A percentile compares a stretch with the other conserved stretches of the same genome.
phyloP scores from a whole-genome alignment of 768 basidiomycete genomes.

The Clavaria fumosa region DNA sequence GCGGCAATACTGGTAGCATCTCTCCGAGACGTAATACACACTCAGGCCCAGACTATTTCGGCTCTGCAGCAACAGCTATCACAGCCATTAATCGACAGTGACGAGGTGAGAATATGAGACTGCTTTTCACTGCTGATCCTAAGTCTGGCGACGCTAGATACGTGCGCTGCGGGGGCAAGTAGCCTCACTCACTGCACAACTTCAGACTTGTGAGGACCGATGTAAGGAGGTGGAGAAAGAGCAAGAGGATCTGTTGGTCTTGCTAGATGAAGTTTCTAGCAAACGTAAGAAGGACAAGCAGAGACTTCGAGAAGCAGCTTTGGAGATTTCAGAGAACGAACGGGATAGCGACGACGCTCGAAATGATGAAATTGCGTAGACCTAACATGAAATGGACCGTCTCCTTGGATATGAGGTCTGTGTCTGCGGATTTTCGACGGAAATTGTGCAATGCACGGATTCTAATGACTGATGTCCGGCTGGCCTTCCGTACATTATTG shows the following conservation, averaged over 20 bases:
- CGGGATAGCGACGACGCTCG: slow-evolving; percentile 60
- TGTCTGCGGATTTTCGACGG: no score
- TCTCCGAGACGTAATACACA: slow-evolving; percentile 67
- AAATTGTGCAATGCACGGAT: no score
- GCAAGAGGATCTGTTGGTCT: slow-evolving; percentile 87
- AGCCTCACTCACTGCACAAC: slow-evolving; percentile 27
- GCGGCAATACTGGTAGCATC: slow-evolving; percentile 70
- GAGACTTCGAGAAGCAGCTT: slow-evolving; percentile 50
- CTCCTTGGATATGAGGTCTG: no score
- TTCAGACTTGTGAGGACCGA: slow-evolving; percentile 43
- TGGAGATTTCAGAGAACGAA: slow-evolving; percentile 91
- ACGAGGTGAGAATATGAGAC: slow-evolving; percentile 23
- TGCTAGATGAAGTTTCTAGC: slow-evolving; percentile 79
- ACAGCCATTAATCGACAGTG: slow-evolving; percentile 18
- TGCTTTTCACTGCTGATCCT: no score
- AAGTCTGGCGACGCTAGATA: no score
- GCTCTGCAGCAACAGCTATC: slow-evolving; percentile 45
- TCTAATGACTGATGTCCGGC: no score
- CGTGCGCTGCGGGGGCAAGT: slow-evolving; percentile 32
- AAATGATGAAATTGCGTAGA: no score
- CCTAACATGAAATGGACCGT: no score
- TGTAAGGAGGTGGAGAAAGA: slow-evolving; percentile 84
- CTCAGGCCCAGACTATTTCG: slow-evolving; percentile 72
- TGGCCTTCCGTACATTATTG: no score
- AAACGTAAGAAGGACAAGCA: slow-evolving; percentile 81